phyloP scores from a whole-genome alignment of 2,329 filamentous ascomycete species.

The Neonectria neomacrospora region DNA sequence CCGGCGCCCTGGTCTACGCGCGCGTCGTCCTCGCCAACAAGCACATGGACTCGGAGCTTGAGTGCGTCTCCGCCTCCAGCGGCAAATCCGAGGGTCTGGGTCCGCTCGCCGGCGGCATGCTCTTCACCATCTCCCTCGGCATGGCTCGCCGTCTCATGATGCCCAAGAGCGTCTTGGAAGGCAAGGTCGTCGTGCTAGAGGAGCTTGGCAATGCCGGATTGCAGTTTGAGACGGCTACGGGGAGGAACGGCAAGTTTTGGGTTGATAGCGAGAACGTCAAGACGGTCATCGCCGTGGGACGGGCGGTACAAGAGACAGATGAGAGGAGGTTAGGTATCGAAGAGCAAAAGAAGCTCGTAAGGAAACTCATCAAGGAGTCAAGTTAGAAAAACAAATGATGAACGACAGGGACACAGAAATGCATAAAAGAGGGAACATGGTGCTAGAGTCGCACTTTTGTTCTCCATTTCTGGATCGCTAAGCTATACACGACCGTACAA shows the following conservation, averaged over 20 bases:
- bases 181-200: conserved; percentile 78
- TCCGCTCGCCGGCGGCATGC: conserved; percentile 84
- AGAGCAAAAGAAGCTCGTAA: conserved; percentile 76
- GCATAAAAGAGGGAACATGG: conserved; percentile 13
- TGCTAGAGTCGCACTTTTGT: conserved; percentile 32
- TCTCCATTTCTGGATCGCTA: conserved; percentile 36
- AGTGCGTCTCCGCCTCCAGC: conserved; percentile 86
- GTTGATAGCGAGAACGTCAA: conserved; percentile 81
- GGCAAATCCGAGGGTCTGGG: conserved; percentile 91
- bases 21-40: conserved; percentile 81
- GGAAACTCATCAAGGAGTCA: conserved; percentile 70
- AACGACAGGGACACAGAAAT: conserved; percentile 7
- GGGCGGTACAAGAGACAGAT: conserved; percentile 82
- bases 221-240: conserved; percentile 92
- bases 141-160: conserved; percentile 85
- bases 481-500: conserved; percentile 36
- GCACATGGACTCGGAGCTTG: conserved; percentile 89
- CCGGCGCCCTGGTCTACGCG: conserved; percentile 88
- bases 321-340: conserved; percentile 70
- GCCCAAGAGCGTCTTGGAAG: conserved; percentile 68
- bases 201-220: conserved; percentile 80
- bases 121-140: conserved; percentile 81
- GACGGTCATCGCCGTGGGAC: conserved; percentile 81
- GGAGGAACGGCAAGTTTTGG: conserved; percentile 93
- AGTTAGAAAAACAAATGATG: conserved; percentile 50